Evolutionary conservation across 2,329 filamentous ascomycete species (phyloP), one percentile per base, ranked within the genome.

Genomic region (Chaetomiaceae sp.): DNA sequence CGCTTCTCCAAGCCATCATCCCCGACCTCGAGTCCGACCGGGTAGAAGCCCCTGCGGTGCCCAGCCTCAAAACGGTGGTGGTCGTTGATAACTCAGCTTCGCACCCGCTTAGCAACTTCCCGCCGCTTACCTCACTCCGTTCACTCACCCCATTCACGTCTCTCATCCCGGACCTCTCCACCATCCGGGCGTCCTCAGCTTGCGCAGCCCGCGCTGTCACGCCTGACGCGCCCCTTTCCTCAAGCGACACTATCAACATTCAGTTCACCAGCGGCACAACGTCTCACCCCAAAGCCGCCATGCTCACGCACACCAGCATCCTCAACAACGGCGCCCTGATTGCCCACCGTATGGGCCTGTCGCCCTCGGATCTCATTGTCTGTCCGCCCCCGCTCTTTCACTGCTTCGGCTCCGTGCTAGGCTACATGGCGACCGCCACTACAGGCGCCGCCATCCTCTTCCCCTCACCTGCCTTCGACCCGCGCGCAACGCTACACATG

Each of bases 241-340:
- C 81, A 0, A 64, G 78, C 50, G 91, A 97, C 41, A 81, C 85
- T 17, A 34, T 94, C 55, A 97, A 96, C 62, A 95, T 97, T 54
- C 91, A 97, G 65, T 97, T 97, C 69, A 98, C 93, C 0, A 91
- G 85, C 0, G 93, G 91, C n/a, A 97, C 93, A 0, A 97, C 93
- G 0, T 87, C 86, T 1, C 74, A 78, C 59, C 91, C 90, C 18
- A 97, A 97, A 68, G 93, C 93, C 0, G 91, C 91, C 1, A 94
- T 89, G 70, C 76, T 98, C 26, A 83, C 79, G 0, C 91, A 97
- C 67, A 76, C 75, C 3, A 83, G 78, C n/a, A 91, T 97, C 53
- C 74, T 98, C 51, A 98, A 97, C 68, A 97, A 97, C 62, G 93
- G 90, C 26, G 74, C 77, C 22, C 79, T 89, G 45, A 94, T 97